Percentiles rank a stretch among this genome's conserved stretches.
Conservation (phyloP, 2,329 filamentous ascomycete genomes). For the Aspergillus intermedius region DNA sequence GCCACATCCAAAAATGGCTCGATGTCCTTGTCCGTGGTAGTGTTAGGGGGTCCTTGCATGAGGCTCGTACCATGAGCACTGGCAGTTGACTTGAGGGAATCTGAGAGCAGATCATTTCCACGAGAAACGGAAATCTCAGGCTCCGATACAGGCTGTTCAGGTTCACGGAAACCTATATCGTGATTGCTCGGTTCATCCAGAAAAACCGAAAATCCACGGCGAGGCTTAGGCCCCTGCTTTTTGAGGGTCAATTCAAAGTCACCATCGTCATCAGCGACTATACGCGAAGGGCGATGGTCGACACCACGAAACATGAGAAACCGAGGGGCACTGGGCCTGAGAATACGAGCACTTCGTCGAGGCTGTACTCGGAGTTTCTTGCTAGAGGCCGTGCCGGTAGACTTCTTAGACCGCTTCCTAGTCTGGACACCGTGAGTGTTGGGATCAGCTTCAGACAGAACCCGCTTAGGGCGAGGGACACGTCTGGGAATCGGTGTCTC, state of each 20-base stretch:
- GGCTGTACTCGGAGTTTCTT: constrained; percentile 7
- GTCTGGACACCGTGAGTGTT: constrained; percentile 26
- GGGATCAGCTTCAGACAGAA: constrained; percentile 26
- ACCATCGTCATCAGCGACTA: constrained; percentile 17
- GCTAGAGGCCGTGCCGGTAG: constrained; percentile 5
- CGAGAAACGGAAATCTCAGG: constrained; percentile 10
- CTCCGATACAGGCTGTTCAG: constrained; percentile 2
- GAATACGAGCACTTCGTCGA: constrained; percentile 13
- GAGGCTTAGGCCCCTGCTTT: constrained; percentile 22
- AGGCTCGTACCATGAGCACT: constrained; percentile 8
- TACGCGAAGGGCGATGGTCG: constrained; percentile 13
- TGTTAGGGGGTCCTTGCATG: constrained; percentile 6
- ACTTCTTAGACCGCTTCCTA: constrained; percentile 19
- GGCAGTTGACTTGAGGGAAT: constrained; percentile 9
- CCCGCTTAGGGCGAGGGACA: constrained; percentile 25
- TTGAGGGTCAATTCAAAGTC: constrained; percentile 29
- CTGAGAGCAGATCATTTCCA: constrained; percentile 5
- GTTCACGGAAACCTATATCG: constrained; percentile 7
- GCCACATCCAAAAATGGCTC: constrained; percentile 25
- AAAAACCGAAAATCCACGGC: constrained; percentile 31
- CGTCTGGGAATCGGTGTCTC: constrained; percentile 38
- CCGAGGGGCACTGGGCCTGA: constrained; percentile 14
- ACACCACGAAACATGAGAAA: constrained; percentile 13
- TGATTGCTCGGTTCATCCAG: constrained; percentile 22
- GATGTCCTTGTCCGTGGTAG: constrained; percentile 28